Evolutionary conservation across 352 stramenopile genomes (phyloP).

Genomic region (Lagenidium giganteum): DNA sequence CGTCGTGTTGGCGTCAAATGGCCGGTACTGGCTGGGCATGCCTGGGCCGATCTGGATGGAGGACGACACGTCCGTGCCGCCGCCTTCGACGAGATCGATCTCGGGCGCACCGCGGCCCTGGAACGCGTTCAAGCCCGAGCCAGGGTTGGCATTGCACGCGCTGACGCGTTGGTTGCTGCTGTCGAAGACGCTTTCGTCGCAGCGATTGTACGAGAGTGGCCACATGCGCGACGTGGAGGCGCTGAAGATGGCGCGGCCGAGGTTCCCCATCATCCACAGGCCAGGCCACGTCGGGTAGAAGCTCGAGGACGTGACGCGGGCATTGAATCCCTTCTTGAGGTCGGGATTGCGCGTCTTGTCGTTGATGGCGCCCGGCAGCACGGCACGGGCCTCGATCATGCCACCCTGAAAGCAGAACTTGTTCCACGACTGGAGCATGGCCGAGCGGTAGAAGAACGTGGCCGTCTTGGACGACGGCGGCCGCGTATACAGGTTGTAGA

Average conservation of each 20-base stretch:
- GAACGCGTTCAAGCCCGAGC: constrained; percentile 88
- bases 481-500: constrained; percentile 67
- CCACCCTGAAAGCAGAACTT: constrained; percentile 95
- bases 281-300: constrained; percentile 89
- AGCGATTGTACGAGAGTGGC: constrained; percentile 94
- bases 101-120: constrained; percentile 90
- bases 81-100: constrained; percentile 94
- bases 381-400: constrained; percentile 89
- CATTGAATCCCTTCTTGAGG: constrained; percentile 70
- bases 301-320: constrained; percentile 15
- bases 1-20: constrained; percentile 23
- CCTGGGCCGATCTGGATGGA: constrained; percentile 73
- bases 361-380: constrained; percentile 81
- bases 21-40: constrained; percentile 46
- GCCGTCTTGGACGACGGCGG: constrained; percentile 43
- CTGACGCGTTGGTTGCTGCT: constrained; percentile 72
- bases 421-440: constrained; percentile 92
- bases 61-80: constrained; percentile 55
- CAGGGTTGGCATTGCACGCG: constrained; percentile 87
- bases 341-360: constrained; percentile 62
- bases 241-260: constrained; percentile 93
- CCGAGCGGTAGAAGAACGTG: constrained; percentile 50
- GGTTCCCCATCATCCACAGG: constrained; percentile 95
- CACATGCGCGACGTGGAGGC: constrained; percentile 92
- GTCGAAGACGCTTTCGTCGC: constrained; percentile 81